These are phyloP conservation scores for Eimeria necatrix DNA, from an alignment of 169 alveolate species.

Conservation along the genomic window DNA sequence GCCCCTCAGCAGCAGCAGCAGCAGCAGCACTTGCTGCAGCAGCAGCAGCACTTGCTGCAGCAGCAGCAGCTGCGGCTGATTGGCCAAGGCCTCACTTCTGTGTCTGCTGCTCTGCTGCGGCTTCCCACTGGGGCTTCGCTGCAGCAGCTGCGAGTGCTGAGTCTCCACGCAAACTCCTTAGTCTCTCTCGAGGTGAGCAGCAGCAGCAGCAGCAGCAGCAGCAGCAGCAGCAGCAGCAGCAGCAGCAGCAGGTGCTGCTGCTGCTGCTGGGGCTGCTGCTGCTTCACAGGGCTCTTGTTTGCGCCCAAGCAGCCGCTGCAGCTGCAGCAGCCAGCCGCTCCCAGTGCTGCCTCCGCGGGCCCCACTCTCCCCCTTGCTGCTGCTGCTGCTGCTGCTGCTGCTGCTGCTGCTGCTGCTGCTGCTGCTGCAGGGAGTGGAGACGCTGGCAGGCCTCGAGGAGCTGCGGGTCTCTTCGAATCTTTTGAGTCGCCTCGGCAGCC, in stretches of 20 bases:
- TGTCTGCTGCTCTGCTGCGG: not conserved
- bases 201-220: no score
- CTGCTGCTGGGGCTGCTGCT: no score
- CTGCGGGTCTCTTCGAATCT: not conserved
- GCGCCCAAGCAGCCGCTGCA: no score
- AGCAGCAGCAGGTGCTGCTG: no score
- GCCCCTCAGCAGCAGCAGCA: not conserved
- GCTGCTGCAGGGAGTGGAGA: not conserved
- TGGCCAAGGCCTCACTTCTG: not conserved
- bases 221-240: no score
- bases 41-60: no score
- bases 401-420: slow-evolving; percentile 10
- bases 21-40: not conserved
- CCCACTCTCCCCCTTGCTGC: not conserved
- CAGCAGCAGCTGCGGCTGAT: slow-evolving; percentile 40
- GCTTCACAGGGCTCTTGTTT: no score
- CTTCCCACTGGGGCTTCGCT: not conserved
- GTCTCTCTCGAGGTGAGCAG: slow-evolving; percentile 12
- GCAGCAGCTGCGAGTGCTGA: not conserved
- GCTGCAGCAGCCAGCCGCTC: no score
- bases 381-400: slow-evolving; percentile 27
- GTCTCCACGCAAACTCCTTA: slow-evolving; percentile 12
- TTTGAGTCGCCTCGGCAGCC: not conserved
- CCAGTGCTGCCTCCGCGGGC: not conserved
- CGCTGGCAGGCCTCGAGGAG: not conserved